These are phyloP conservation scores for Pichia sp. DNA, from an alignment of 1,139 yeast species.

Conservation along the genomic window DNA sequence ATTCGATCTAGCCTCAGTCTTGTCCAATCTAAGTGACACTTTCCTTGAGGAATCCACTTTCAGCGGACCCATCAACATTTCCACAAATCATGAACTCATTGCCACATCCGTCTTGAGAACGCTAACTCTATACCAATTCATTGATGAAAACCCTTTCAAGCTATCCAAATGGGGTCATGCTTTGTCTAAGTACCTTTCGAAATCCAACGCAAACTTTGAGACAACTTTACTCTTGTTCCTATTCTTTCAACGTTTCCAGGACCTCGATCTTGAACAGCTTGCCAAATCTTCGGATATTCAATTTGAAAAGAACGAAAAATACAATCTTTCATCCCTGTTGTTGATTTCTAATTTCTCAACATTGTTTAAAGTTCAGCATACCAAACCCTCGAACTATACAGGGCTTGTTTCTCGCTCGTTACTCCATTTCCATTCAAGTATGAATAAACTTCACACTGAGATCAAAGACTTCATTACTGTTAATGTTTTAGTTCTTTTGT, in stretches of 20 bases:
- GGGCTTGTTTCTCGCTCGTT: conserved; percentile 32
- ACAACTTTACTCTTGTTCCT: conserved; percentile 41
- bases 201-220: conserved; percentile 33
- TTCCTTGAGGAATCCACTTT: conserved; percentile 23
- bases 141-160: conserved; percentile 39
- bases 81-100: conserved; percentile 48
- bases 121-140: conserved; percentile 52
- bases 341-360: conserved; percentile 29
- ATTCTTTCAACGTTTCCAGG: conserved; percentile 37
- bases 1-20: conserved; percentile 27
- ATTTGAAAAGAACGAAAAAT: conserved; percentile 5
- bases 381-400: conserved; percentile 21
- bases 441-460: conserved; percentile 49
- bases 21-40: conserved; percentile 22
- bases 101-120: conserved; percentile 59
- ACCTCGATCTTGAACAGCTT: conserved; percentile 19
- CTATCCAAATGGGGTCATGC: conserved; percentile 56
- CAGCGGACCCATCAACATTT: conserved; percentile 32
- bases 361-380: conserved; percentile 23
- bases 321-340: conserved; percentile 9
- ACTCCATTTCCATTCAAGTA: conserved; percentile 56
- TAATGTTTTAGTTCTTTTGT: conserved; percentile 47
- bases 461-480: conserved; percentile 57
- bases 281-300: conserved; percentile 18
- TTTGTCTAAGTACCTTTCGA: conserved; percentile 27